These are phyloP conservation scores for Pyricularia pennisetigena DNA, from an alignment of 2,329 filamentous ascomycete genomes.

Conservation along the genomic window DNA sequence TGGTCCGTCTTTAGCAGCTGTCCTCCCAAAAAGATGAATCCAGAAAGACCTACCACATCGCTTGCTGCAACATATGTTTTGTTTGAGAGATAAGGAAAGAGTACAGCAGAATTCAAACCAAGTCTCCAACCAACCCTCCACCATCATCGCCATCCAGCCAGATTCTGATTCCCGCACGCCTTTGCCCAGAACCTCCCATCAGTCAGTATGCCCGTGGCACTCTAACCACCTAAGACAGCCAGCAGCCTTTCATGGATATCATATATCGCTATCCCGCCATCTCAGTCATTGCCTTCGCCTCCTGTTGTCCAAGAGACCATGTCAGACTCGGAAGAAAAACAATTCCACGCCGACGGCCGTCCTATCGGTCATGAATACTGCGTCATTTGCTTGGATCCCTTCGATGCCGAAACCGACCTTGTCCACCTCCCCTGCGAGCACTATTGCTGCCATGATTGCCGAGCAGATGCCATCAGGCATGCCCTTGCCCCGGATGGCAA, in stretches of 20 bases:
- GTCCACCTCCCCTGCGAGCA: background rate
- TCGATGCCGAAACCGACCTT: background rate
- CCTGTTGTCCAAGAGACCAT: background rate
- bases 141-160: no score
- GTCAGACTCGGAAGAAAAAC: background rate
- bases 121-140: background rate
- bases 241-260: background rate
- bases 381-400: background rate
- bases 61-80: background rate
- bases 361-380: background rate
- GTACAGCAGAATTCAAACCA: background rate
- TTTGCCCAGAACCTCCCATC: no score
- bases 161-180: no score
- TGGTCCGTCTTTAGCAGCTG: no score
- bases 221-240: background rate
- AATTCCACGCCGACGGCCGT: background rate
- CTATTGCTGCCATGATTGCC: background rate
- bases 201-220: background rate
- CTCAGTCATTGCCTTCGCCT: background rate
- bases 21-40: background rate
- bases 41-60: background rate
- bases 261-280: background rate
- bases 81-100: background rate
- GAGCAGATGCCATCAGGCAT: background rate
- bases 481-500: background rate